Percentiles rank a stretch among this genome's conserved stretches.
These are phyloP conservation scores for Trichoderma gracile DNA, from an alignment of 2,329 filamentous ascomycete species.

Conservation along the genomic window DNA sequence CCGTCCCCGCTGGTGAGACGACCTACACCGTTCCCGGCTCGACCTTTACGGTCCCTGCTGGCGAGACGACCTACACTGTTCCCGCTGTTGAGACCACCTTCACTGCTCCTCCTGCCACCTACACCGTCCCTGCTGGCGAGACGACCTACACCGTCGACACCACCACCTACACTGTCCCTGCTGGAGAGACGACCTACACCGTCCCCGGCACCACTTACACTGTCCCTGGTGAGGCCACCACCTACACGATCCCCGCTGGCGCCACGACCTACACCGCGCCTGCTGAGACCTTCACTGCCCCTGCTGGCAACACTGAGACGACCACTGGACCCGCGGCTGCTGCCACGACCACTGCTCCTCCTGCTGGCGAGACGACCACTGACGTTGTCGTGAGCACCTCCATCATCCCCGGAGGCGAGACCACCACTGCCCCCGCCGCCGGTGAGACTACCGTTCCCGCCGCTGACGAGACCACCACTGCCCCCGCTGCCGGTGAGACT, in stretches of 20 bases:
- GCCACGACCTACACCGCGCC: slow-evolving; percentile 8
- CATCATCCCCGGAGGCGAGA: not conserved
- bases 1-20: not conserved
- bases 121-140: not conserved
- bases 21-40: not conserved
- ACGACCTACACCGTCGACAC: slow-evolving; percentile 1
- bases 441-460: no score
- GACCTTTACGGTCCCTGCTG: not conserved
- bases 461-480: slow-evolving; percentile 15
- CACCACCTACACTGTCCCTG: not conserved
- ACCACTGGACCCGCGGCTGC: slow-evolving; percentile 32
- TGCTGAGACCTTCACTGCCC: slow-evolving; percentile 13
- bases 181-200: not conserved
- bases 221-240: not conserved
- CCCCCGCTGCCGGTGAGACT: slow-evolving; percentile 18
- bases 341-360: slow-evolving; percentile 24
- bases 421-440: not conserved
- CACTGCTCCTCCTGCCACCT: slow-evolving; percentile 13
- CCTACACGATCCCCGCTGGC: slow-evolving; percentile 14
- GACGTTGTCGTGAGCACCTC: not conserved
- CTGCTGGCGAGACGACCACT: not conserved
- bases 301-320: slow-evolving; percentile 17
- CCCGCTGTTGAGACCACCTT: not conserved
- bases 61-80: not conserved
- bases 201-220: not conserved